Conservation (phyloP, 345 rosid genomes). For the Anastatica hierochuntica region DNA sequence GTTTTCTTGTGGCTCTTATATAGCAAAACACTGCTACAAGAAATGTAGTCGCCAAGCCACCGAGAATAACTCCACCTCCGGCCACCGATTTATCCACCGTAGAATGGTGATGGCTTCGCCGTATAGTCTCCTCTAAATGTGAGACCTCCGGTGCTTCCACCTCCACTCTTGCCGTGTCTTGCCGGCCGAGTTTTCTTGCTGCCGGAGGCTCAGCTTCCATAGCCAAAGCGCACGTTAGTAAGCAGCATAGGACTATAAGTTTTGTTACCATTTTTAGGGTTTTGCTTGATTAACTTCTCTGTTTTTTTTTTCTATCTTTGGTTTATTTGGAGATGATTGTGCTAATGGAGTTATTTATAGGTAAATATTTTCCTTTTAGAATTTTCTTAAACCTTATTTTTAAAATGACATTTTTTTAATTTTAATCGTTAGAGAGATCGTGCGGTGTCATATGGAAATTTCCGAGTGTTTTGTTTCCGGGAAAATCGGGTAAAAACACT, state of each 20-base stretch:
- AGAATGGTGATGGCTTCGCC: slow-evolving; percentile 30
- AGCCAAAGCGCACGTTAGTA: slow-evolving; percentile 18
- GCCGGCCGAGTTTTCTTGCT: slow-evolving; percentile 42
- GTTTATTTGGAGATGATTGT: slow-evolving; percentile 12
- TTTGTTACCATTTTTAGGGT: slow-evolving; percentile 4
- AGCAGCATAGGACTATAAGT: slow-evolving; percentile 6
- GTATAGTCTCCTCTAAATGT: slow-evolving; percentile 13
- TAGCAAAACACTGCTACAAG: slow-evolving; percentile 60
- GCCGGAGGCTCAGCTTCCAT: slow-evolving; percentile 20
- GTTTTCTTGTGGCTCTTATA: slow-evolving; percentile 60
- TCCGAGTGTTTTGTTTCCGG: slow-evolving; percentile 23
- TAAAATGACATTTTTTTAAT: not conserved
- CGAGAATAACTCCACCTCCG: slow-evolving; percentile 75
- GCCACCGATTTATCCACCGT: slow-evolving; percentile 56
- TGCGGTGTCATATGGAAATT: slow-evolving; percentile 29
- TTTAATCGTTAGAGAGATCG: slow-evolving; percentile 5
- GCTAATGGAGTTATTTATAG: slow-evolving; percentile 13
- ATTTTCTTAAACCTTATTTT: not conserved
- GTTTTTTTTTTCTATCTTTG: not conserved
- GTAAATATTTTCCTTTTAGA: not conserved
- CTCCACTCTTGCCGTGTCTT: too few relatives aligned
- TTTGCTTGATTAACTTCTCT: not conserved
- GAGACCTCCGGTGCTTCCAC: slow-evolving; percentile 12
- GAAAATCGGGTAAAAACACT: slow-evolving; percentile 12
- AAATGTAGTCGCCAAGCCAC: slow-evolving; percentile 62